A percentile compares a stretch with the other conserved stretches of the same genome.
Conservation (phyloP, 805 yeast species). For the Kodamaea lidongshanica region DNA sequence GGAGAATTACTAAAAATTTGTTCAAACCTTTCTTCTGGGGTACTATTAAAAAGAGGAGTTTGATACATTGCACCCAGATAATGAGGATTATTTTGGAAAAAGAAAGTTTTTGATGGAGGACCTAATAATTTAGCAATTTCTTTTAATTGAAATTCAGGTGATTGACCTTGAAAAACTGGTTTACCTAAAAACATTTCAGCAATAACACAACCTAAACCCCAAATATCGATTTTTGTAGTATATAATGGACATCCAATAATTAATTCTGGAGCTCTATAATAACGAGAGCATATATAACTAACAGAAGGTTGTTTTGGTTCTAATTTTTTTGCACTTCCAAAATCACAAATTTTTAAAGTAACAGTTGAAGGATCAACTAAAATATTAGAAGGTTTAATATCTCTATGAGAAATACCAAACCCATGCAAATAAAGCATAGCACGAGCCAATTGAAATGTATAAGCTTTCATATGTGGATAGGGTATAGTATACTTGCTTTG, state of each 20-base stretch:
- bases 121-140: constrained; percentile 89
- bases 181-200: constrained; percentile 91
- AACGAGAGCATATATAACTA: constrained; percentile 92
- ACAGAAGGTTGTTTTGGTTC: constrained; percentile 82
- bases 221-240: constrained; percentile 87
- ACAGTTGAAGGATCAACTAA: constrained; percentile 67
- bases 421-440: constrained; percentile 81
- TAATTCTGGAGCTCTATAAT: constrained; percentile 93
- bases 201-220: constrained; percentile 96
- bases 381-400: constrained; percentile 77
- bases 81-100: constrained; percentile 67
- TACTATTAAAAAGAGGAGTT: constrained; percentile 53
- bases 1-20: constrained; percentile 62
- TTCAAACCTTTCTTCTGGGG: constrained; percentile 42
- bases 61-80: constrained; percentile 72
- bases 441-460: constrained; percentile 72
- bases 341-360: constrained; percentile 71
- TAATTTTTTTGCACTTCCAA: constrained; percentile 76
- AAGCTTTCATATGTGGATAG: constrained; percentile 67
- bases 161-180: constrained; percentile 93
- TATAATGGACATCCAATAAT: constrained; percentile 86
- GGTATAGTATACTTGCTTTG: constrained; percentile 57
- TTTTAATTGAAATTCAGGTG: constrained; percentile 80
- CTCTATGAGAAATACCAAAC: constrained; percentile 76
- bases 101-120: constrained; percentile 67